phyloP scores from a whole-genome alignment of 208 protist species.

The Kentomonas sorsogonicus region DNA sequence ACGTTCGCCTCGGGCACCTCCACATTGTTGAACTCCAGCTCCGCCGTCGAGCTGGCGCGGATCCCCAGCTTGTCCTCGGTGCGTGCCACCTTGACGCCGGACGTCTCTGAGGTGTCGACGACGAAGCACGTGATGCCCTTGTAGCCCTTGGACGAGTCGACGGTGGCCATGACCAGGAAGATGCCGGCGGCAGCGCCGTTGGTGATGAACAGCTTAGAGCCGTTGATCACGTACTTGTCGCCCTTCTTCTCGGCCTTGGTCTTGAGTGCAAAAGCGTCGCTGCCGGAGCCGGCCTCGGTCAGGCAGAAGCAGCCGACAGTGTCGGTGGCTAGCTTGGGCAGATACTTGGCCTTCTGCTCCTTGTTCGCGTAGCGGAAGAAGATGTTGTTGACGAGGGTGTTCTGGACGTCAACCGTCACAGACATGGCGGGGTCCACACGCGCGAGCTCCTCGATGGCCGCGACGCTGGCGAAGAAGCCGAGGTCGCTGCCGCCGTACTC shows the following conservation, averaged over 20 bases:
- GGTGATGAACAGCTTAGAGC: conserved; percentile 93
- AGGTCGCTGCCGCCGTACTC: conserved; percentile 62
- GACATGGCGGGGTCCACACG: conserved; percentile 82
- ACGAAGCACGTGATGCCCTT: conserved; percentile 96
- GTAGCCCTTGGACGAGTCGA: conserved; percentile 82
- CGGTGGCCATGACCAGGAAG: conserved; percentile 92
- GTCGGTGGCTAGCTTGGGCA: conserved; percentile 79
- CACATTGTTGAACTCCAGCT: conserved; percentile 90
- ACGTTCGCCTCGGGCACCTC: conserved; percentile 68
- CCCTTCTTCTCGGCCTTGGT: conserved; percentile 77
- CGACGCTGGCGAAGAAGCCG: conserved; percentile 70
- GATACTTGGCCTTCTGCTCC: conserved; percentile 76
- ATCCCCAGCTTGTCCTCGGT: conserved; percentile 95
- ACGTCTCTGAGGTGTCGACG: conserved; percentile 74
- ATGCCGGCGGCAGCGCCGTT: conserved; percentile 88
- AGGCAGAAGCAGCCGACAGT: conserved; percentile 91
- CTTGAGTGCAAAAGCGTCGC: conserved; percentile 91
- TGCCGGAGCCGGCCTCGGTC: conserved; percentile 76
- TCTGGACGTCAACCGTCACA: conserved; percentile 89
- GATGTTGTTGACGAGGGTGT: conserved; percentile 88
- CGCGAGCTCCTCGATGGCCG: conserved; percentile 86
- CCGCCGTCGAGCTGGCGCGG: conserved; percentile 92
- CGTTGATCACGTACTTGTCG: conserved; percentile 90
- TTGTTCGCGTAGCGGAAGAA: conserved; percentile 80
- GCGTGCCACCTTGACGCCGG: conserved; percentile 88